A percentile compares a stretch with the other conserved stretches of the same genome.
Evolutionary conservation across 2,329 filamentous ascomycete species (phyloP).

Genomic region (Fusarium keratoplasticum): DNA sequence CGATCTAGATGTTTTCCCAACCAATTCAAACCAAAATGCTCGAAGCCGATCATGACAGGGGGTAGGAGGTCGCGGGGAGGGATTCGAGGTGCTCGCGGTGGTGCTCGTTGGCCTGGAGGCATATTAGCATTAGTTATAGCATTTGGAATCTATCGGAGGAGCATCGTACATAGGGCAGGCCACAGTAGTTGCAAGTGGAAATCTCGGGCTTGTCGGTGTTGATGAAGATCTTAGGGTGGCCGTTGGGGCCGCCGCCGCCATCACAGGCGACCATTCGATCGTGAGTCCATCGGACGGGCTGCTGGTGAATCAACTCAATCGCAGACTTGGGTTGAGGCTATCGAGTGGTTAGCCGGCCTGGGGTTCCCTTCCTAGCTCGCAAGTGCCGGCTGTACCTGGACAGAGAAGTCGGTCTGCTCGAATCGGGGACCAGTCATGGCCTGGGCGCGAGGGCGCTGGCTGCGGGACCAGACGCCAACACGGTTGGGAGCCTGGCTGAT

Average conservation of each 20-base stretch:
- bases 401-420: constrained; percentile 93
- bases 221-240: constrained; percentile 95
- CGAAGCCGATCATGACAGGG: constrained; percentile 65
- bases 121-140: constrained; percentile 13
- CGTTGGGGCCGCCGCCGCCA: constrained; percentile 88
- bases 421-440: constrained; percentile 96
- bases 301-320: constrained; percentile 95
- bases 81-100: constrained; percentile 87
- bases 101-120: constrained; percentile 83
- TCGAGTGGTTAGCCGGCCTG: constrained; percentile 34
- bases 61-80: constrained; percentile 83
- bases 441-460: constrained; percentile 81
- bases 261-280: constrained; percentile 86
- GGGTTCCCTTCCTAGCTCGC: constrained; percentile 9
- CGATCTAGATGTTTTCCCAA: constrained; percentile 16
- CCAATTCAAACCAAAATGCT: constrained; percentile 22
- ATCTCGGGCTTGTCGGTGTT: constrained; percentile 98
- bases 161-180: constrained; percentile 86
- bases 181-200: constrained; percentile 90
- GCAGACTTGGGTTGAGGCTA: constrained; percentile 91
- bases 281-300: constrained; percentile 93
- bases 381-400: constrained; percentile 75
- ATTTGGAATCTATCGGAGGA: not conserved
- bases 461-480: constrained; percentile 82
- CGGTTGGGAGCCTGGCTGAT: constrained; percentile 89